phyloP scores from a whole-genome alignment of 768 basidiomycete genomes.

The Hericium alpestre region DNA sequence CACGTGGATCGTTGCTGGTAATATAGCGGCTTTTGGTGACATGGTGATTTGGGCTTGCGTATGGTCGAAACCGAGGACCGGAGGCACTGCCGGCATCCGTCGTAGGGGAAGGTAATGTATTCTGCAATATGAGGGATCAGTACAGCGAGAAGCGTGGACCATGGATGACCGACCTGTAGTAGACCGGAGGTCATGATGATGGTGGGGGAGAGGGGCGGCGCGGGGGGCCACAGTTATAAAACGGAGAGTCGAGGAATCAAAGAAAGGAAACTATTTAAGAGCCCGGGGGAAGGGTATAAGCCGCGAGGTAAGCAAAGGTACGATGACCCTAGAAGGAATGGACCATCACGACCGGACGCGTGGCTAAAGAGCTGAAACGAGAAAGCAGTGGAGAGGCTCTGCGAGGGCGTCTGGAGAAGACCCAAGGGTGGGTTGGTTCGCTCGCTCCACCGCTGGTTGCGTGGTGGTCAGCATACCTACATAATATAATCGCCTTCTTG shows the following conservation, averaged over 20 bases:
- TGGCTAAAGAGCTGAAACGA: not conserved
- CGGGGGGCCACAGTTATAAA: constrained; percentile 8
- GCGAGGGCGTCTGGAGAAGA: not conserved
- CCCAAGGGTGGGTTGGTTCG: not conserved
- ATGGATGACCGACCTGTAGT: constrained; percentile 17
- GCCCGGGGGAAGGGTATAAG: constrained; percentile 9
- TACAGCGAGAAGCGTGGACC: not conserved
- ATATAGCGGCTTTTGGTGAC: constrained; percentile 83
- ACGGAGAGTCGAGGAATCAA: constrained; percentile 10
- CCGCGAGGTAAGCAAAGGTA: not conserved
- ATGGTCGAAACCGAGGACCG: constrained; percentile 48
- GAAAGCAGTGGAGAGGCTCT: not conserved
- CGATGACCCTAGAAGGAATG: not conserved
- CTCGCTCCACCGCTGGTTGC: not conserved
- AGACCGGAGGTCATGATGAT: constrained; percentile 23
- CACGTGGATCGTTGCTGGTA: constrained; percentile 80
- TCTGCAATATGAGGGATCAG: constrained; percentile 13
- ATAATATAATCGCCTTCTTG: not conserved
- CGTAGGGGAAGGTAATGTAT: constrained; percentile 22
- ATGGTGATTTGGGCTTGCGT: constrained; percentile 65
- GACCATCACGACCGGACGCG: not conserved
- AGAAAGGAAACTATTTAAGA: constrained; percentile 11
- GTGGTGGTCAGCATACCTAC: not conserved
- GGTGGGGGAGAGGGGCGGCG: constrained; percentile 16
- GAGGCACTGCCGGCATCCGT: constrained; percentile 11